Evolutionary conservation across 768 basidiomycete genomes (phyloP).

Genomic region (Ramaria sp.): DNA sequence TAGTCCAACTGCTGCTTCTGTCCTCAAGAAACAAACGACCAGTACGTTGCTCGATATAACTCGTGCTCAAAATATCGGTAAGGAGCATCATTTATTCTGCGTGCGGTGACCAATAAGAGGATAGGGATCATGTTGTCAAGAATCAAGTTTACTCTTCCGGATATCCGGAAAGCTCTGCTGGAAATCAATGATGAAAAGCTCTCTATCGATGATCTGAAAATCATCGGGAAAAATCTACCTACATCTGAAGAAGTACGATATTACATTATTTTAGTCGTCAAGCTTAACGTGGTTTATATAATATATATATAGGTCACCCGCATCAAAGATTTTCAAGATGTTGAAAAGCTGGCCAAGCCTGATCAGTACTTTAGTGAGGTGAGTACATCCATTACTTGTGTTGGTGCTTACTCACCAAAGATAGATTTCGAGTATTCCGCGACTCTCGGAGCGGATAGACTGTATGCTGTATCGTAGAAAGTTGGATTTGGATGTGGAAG

Average conservation of each 20-base stretch:
- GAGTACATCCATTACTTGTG: slow-evolving; percentile 8
- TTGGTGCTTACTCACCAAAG: not conserved
- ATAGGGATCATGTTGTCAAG: slow-evolving; percentile 77
- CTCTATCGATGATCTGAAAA: slow-evolving; percentile 64
- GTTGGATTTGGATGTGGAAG: slow-evolving; percentile 73
- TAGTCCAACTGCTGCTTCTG: slow-evolving; percentile 27
- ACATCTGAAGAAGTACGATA: slow-evolving; percentile 64
- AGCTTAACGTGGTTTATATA: not conserved
- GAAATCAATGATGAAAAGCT: slow-evolving; percentile 59
- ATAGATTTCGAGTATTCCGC: slow-evolving; percentile 70
- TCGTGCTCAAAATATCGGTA: slow-evolving; percentile 77
- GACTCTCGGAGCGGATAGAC: slow-evolving; percentile 60
- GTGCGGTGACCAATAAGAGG: not conserved
- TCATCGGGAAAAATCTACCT: slow-evolving; percentile 65
- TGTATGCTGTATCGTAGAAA: slow-evolving; percentile 80
- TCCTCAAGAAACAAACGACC: slow-evolving; percentile 45
- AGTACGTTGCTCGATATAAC: slow-evolving; percentile 70
- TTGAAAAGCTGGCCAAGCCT: slow-evolving; percentile 64
- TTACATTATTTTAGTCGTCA: not conserved
- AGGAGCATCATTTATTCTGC: slow-evolving; percentile 14
- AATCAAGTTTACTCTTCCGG: slow-evolving; percentile 51
- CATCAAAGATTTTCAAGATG: slow-evolving; percentile 60
- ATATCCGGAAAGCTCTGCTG: slow-evolving; percentile 63
- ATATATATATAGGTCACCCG: slow-evolving; percentile 36
- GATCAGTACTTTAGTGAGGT: slow-evolving; percentile 81